Percentiles rank a stretch among this genome's conserved stretches.
phyloP scores from a whole-genome alignment of 1,284 basidiomycete genomes.

The Erythrobasidium hasegawianum region DNA sequence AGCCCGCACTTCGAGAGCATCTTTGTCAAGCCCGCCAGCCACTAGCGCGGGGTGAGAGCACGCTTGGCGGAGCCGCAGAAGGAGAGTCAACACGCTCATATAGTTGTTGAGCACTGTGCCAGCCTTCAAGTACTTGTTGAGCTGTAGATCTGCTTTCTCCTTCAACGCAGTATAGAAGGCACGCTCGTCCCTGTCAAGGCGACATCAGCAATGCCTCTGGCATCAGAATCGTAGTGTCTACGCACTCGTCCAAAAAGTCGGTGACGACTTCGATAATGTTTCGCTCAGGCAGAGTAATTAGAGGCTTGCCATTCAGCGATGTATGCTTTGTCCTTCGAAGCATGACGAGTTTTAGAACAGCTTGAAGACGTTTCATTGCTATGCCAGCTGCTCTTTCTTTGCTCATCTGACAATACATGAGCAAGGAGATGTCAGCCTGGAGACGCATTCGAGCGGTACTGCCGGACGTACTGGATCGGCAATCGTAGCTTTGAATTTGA shows the following conservation, averaged over 20 bases:
- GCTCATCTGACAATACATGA: constrained; percentile 56
- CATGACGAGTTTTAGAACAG: constrained; percentile 83
- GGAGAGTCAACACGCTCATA: constrained; percentile 28
- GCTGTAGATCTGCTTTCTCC: constrained; percentile 64
- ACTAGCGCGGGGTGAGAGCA: constrained; percentile 79
- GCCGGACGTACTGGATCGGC: constrained; percentile 56
- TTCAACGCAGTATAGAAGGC: constrained; percentile 78
- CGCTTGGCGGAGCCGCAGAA: constrained; percentile 49
- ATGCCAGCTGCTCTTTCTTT: constrained; percentile 58
- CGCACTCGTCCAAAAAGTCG: constrained; percentile 46
- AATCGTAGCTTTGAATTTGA: constrained; percentile 68
- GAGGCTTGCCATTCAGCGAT: constrained; percentile 71
- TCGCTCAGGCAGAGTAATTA: constrained; percentile 78
- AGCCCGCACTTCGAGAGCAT: not conserved
- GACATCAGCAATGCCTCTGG: constrained; percentile 52
- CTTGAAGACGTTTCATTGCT: constrained; percentile 51
- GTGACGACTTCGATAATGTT: constrained; percentile 64
- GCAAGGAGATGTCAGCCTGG: not conserved
- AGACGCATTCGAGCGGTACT: too few relatives aligned
- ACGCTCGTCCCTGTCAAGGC: constrained; percentile 68
- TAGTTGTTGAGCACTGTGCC: constrained; percentile 49
- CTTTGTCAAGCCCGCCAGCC: not conserved
- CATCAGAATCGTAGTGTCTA: too few relatives aligned
- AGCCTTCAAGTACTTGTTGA: constrained; percentile 62
- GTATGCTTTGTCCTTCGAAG: constrained; percentile 80